Percentiles rank a stretch among this genome's conserved stretches.
These are phyloP conservation scores for Arachnopeziza araneosa DNA, from an alignment of 2,329 filamentous ascomycete species.

Conservation along the genomic window DNA sequence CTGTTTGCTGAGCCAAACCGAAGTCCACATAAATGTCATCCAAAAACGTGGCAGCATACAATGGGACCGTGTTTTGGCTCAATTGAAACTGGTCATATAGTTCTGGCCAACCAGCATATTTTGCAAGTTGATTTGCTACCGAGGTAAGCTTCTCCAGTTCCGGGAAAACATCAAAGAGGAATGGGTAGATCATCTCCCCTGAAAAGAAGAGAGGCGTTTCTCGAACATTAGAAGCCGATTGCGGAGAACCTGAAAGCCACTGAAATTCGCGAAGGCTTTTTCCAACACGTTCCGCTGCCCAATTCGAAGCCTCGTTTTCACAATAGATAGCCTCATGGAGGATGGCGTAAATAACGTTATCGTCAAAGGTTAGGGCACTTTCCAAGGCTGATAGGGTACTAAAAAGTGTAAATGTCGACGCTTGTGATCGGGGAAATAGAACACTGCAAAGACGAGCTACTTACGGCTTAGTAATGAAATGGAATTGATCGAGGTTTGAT, in stretches of 20 bases:
- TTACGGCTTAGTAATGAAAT: conserved; percentile 62
- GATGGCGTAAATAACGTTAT: conserved; percentile 75
- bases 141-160: conserved; percentile 66
- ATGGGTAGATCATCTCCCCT: conserved; percentile 87
- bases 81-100: conserved; percentile 74
- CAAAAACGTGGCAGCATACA: conserved; percentile 77
- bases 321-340: conserved; percentile 88
- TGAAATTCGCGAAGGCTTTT: conserved; percentile 39
- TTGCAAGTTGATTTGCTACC: conserved; percentile 66
- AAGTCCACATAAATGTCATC: conserved; percentile 94
- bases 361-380: conserved; percentile 62
- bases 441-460: background rate
- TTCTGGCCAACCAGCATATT: conserved; percentile 62
- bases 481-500: conserved; percentile 69
- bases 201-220: conserved; percentile 67
- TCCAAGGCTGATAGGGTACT: conserved; percentile 63
- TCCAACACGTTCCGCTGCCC: conserved; percentile 67
- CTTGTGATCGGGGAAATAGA: background rate
- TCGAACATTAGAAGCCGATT: conserved; percentile 32
- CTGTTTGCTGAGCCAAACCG: conserved; percentile 67
- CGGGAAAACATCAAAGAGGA: conserved; percentile 75
- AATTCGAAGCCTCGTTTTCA: conserved; percentile 60
- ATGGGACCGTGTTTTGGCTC: conserved; percentile 70
- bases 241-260: conserved; percentile 34
- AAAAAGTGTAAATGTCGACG: background rate